Base-by-base conservation (phyloP, 2,329 filamentous ascomycete species). In the Botryosphaeria dothidea region DNA sequence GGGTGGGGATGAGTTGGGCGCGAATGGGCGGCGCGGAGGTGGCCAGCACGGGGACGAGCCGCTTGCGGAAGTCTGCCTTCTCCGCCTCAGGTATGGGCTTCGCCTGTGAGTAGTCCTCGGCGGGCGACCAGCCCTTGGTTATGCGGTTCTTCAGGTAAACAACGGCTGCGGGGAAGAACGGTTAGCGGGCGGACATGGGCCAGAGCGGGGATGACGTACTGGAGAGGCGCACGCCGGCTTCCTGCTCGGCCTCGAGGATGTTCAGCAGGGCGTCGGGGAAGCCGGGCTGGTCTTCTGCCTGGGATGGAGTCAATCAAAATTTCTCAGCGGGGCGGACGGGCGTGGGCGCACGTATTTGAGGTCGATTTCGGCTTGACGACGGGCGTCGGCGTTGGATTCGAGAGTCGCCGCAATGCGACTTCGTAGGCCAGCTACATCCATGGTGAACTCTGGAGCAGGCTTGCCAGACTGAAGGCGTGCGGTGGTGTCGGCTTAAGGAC, bases 81-180 rank as follows among this genome's bases (percentile, higher is more conserved):
- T 97, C 95, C 67, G 91, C 88, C 75, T 98, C 94, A 71, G 91
- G 85, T 80, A 97, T 95, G 71, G 89, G 83, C 71, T 87, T 88
- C 72, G 90, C 88, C 73, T 87, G 85, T 68, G 89, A 86, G 75
- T 86, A 88, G 69, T 94, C 90, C 69, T 96, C 92, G 74, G 85
- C 84, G 68, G 87, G 88, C 64, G 90, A 86, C 95, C 95, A 99
- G 73, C 92, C 93, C 76, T 93, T 91, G 78, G 91, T 94, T 78
- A 98, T 91, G 76, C 93, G 91, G 82, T 99, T 98, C 83, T 99
- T 99, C 78, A 98, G 88, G 81, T 98, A 99, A 72, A 99, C 92
- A 75, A 94, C 93, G 74, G 93, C 94, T 97, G 79, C 69, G 66
- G 68, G 56, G 62, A 65, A 65, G 34, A 68, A 75, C 60, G 77